A percentile compares a stretch with the other conserved stretches of the same genome.
phyloP scores from a whole-genome alignment of 1,284 basidiomycete genomes.

The Tilletiaria anomala region DNA sequence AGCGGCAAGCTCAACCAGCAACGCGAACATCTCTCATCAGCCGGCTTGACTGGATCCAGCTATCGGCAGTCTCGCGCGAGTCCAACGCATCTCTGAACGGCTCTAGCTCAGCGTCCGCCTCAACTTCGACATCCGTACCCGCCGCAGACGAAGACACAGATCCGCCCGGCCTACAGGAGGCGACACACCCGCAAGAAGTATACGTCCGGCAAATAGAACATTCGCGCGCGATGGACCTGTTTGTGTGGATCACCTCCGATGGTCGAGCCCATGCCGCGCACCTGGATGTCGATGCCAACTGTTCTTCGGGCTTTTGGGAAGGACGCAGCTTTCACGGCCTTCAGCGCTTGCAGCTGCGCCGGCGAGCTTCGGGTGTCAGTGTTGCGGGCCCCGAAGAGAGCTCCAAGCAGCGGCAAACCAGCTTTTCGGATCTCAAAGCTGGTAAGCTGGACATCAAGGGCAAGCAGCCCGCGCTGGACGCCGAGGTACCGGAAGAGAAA shows the following conservation, averaged over 20 bases:
- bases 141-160: background rate
- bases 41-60: background rate
- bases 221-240: conserved; percentile 28
- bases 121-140: background rate
- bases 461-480: background rate
- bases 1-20: no score
- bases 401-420: conserved; percentile 16
- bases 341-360: background rate
- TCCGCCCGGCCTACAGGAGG: conserved; percentile 1
- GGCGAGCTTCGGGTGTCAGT: background rate
- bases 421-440: conserved; percentile 13
- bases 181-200: background rate
- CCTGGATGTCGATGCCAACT: conserved; percentile 11
- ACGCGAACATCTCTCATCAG: background rate
- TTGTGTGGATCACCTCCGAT: conserved; percentile 28
- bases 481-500: background rate
- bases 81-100: background rate
- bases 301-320: background rate
- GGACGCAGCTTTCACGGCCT: conserved; percentile 1
- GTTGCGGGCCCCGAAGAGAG: background rate
- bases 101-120: background rate
- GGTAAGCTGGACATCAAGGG: background rate
- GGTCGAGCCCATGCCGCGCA: conserved; percentile 20
- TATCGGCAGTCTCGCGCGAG: background rate
- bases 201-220: conserved; percentile 9